These are phyloP conservation scores for Azolla pinnata DNA, from an alignment of 75 land plant species.

Conservation along the genomic window DNA sequence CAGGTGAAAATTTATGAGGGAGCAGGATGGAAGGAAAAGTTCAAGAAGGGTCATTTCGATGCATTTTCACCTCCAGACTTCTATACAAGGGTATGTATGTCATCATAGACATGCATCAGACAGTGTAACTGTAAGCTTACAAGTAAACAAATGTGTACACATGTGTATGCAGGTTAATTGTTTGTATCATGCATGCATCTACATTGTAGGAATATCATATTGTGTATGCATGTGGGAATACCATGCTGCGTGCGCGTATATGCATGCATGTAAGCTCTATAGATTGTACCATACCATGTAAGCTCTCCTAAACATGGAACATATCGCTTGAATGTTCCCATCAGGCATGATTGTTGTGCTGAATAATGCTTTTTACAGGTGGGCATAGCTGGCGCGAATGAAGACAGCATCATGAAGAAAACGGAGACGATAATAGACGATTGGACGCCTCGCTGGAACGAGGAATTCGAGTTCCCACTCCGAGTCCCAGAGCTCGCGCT, in stretches of 20 bases:
- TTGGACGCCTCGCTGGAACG: conserved; percentile 67
- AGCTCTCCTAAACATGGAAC: no score
- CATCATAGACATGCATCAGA: no score
- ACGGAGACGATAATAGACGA: conserved; percentile 49
- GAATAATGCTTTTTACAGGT: conserved; percentile 31
- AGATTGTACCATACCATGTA: no score
- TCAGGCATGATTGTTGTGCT: neutral
- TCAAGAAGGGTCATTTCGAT: conserved; percentile 49
- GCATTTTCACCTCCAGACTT: conserved; percentile 61
- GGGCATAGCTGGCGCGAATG: conserved; percentile 69
- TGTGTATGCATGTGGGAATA: no score
- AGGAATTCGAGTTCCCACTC: conserved; percentile 51
- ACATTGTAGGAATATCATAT: no score
- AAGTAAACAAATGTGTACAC: no score
- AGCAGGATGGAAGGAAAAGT: conserved; percentile 47
- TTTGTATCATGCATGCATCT: no score
- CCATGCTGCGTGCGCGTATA: no score
- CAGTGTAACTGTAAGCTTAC: no score
- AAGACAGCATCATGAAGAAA: conserved; percentile 44
- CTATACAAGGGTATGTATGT: conserved; percentile 40
- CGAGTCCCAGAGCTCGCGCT: conserved; percentile 70
- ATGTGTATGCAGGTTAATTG: no score
- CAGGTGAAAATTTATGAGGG: conserved; percentile 60
- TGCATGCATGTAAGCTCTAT: no score
- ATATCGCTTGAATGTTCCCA: no score